Evolutionary conservation across 306 rosid genomes (phyloP), one percentile per base, ranked within the genome.

Genomic region (Trifolium dubium): DNA sequence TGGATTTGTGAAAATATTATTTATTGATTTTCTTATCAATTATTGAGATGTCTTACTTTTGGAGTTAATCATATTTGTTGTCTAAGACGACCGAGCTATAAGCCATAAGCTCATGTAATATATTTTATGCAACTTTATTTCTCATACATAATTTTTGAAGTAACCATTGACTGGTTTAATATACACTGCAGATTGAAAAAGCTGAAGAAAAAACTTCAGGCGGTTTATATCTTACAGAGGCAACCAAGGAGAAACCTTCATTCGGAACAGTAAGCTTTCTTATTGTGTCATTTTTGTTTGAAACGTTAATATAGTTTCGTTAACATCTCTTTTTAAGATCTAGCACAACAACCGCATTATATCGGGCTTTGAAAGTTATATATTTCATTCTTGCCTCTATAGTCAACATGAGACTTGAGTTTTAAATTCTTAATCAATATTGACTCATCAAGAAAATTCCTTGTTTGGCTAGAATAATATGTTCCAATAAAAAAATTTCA

Each of bases 181-280:
- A 28, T 29, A 15, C 19, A 29, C 2, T 70, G 43, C 88, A 94
- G 97, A 81, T 94, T 62, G 90, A 89, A 6, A 91, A 77, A 67
- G 96, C 95, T 0, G 97, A 94, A 89, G 89, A 82, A 41, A 88
- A 76, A 81, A 94, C 98, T 3, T 74, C 98, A 0, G 89, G 96
- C 0, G 97, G 97, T 37, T 79, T 94, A 90, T 81, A 86, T 79
- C 87, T 94, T 79, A 92, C 93, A 4, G 89, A 92, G 78, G 90
- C 88, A 54, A 35, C 88, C 14, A 95, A 95, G 86, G 93, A 95
- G 75, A 95, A 90, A 54, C 96, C 98, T 18, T 92, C 99, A 1
- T 60, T 86, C 15, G 98, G 99, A 80, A 85, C 90, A 63, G 96
- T 92, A 63, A 80, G 79, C 30, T 35, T 46, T 64, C 44, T 13